phyloP scores from a whole-genome alignment of 2,329 filamentous ascomycete genomes.

The Drechslera avenae region DNA sequence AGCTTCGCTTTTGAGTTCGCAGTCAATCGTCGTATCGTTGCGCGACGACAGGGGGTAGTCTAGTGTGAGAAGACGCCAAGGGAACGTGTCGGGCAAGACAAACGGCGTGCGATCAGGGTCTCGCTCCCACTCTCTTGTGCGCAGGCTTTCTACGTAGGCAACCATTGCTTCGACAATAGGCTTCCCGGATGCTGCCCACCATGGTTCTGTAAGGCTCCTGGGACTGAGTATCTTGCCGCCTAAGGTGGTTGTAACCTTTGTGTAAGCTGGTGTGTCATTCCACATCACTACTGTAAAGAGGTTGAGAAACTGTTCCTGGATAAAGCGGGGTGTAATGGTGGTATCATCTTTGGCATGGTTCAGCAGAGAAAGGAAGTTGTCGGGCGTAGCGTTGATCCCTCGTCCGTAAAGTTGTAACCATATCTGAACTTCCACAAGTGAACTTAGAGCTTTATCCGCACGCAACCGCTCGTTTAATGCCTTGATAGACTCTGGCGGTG shows the following conservation, averaged over 20 bases:
- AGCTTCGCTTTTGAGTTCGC: constrained; percentile 19
- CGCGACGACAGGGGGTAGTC: constrained; percentile 21
- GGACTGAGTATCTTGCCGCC: not conserved
- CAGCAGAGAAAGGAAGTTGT: not conserved
- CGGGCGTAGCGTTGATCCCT: not conserved
- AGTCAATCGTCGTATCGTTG: not conserved
- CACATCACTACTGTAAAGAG: constrained; percentile 21
- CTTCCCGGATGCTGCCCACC: constrained; percentile 20
- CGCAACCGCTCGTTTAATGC: constrained; percentile 25
- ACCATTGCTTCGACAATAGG: constrained; percentile 28
- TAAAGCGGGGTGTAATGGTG: constrained; percentile 17
- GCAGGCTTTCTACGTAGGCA: constrained; percentile 22
- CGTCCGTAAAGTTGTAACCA: constrained; percentile 35
- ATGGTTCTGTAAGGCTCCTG: constrained; percentile 2
- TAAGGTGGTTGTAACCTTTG: not conserved
- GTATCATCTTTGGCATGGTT: not conserved
- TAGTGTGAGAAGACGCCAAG: constrained; percentile 33
- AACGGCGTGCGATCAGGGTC: constrained; percentile 20
- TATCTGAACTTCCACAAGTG: constrained; percentile 12
- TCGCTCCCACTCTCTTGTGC: constrained; percentile 31
- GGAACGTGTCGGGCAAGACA: constrained; percentile 34
- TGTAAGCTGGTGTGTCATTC: constrained; percentile 15
- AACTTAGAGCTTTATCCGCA: constrained; percentile 8
- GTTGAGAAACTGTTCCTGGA: constrained; percentile 24
- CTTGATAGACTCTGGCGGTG: constrained; percentile 25